Percentiles rank a stretch among this genome's conserved stretches.
Evolutionary conservation across 257 asterid species (phyloP).

Genomic region (Solanum acaule): DNA sequence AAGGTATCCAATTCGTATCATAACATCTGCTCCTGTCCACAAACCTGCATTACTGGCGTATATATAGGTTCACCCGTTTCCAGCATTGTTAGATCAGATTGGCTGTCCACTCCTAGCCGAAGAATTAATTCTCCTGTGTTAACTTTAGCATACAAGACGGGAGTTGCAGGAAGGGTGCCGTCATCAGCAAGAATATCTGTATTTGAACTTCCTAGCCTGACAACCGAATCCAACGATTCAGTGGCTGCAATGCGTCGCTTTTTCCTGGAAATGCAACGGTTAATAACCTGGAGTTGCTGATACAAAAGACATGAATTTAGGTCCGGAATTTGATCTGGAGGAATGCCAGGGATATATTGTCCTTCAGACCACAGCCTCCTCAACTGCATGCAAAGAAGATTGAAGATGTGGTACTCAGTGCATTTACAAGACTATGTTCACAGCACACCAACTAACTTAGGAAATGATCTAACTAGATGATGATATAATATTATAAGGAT

Average conservation of each 20-base stretch:
- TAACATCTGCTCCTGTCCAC: conserved; percentile 14
- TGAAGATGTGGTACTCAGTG: conserved; percentile 5
- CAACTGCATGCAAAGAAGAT: conserved; percentile 42
- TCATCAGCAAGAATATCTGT: conserved; percentile 32
- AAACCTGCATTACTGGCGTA: conserved; percentile 89
- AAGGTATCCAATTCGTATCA: background rate
- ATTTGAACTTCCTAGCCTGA: conserved; percentile 38
- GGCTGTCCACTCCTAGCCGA: conserved; percentile 80
- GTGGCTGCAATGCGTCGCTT: conserved; percentile 62
- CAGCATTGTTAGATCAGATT: conserved; percentile 68
- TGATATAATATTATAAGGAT: background rate
- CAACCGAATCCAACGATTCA: conserved; percentile 64
- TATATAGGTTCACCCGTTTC: conserved; percentile 92
- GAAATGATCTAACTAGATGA: background rate
- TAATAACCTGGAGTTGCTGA: conserved; percentile 96
- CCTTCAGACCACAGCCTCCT: conserved; percentile 91
- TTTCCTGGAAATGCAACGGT: conserved; percentile 92
- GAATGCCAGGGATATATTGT: conserved; percentile 89
- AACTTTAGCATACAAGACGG: conserved; percentile 53
- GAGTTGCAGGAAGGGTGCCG: conserved; percentile 25
- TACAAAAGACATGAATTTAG: conserved; percentile 80
- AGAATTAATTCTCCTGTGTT: conserved; percentile 74
- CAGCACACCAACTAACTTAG: background rate
- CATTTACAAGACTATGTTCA: background rate
- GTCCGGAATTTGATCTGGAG: conserved; percentile 80